Evolutionary conservation across 2,329 filamentous ascomycete species (phyloP).

Genomic region (Penicillium sp.): DNA sequence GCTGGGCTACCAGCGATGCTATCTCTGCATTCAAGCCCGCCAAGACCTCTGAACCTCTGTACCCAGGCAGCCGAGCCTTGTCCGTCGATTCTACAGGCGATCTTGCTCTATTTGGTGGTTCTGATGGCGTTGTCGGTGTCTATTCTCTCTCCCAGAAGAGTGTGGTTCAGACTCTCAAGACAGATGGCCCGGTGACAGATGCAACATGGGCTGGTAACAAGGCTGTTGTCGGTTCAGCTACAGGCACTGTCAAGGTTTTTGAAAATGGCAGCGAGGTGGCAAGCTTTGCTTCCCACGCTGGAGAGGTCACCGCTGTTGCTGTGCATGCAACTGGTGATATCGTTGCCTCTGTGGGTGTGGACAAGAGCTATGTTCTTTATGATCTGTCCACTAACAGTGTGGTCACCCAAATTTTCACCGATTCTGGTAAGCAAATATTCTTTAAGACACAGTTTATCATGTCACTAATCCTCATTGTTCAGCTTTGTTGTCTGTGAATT

Average conservation of each 20-base stretch:
- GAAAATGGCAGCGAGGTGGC: slow-evolving; percentile 69
- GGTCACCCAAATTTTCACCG: slow-evolving; percentile 76
- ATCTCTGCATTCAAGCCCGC: slow-evolving; percentile 62
- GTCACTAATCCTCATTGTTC: slow-evolving; percentile 2
- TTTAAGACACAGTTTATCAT: neutral
- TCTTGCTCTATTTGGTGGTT: slow-evolving; percentile 71
- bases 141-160: slow-evolving; percentile 77
- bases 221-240: slow-evolving; percentile 71
- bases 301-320: slow-evolving; percentile 73
- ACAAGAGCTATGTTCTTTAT: slow-evolving; percentile 92
- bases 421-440: slow-evolving; percentile 63
- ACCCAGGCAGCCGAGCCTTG: slow-evolving; percentile 59
- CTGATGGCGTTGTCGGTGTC: slow-evolving; percentile 73
- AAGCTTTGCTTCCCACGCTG: slow-evolving; percentile 78
- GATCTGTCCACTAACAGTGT: slow-evolving; percentile 69
- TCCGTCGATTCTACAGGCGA: slow-evolving; percentile 62
- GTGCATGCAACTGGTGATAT: slow-evolving; percentile 82
- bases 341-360: slow-evolving; percentile 80
- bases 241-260: slow-evolving; percentile 78
- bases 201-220: slow-evolving; percentile 62
- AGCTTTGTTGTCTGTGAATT: slow-evolving; percentile 76
- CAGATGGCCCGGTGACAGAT: slow-evolving; percentile 67
- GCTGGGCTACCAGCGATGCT: slow-evolving; percentile 76
- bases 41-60: slow-evolving; percentile 58
- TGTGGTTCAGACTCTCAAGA: slow-evolving; percentile 67